Evolutionary conservation across 2,329 filamentous ascomycete genomes (phyloP).

Genomic region (Keithomyces neogunnii): DNA sequence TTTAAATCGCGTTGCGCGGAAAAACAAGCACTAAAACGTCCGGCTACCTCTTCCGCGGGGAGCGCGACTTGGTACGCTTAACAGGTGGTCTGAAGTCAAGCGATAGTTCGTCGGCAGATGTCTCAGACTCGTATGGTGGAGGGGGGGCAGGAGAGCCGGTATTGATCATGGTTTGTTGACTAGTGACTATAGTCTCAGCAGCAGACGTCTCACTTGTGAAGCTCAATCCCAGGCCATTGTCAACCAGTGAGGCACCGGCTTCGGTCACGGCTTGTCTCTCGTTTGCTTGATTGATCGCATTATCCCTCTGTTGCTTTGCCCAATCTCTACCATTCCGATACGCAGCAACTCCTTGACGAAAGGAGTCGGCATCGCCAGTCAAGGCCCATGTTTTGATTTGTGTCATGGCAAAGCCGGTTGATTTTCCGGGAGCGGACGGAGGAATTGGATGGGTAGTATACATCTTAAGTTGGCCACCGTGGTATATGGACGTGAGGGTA

Average conservation of each 20-base stretch:
- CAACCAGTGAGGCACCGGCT: too few species aligned
- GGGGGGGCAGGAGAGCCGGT: neutral
- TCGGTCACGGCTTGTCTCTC: neutral
- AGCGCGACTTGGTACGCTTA: neutral
- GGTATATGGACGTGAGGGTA: slow-evolving; percentile 26
- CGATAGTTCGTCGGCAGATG: slow-evolving; percentile 2
- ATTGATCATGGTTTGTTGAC: slow-evolving; percentile 9
- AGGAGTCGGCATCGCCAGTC: slow-evolving; percentile 19
- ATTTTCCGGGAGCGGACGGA: slow-evolving; percentile 7
- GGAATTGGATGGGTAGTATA: slow-evolving; percentile 21
- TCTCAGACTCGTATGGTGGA: neutral
- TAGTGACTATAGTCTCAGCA: neutral
- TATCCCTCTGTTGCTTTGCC: slow-evolving; percentile 27
- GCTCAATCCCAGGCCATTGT: neutral
- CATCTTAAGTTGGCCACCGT: slow-evolving; percentile 22
- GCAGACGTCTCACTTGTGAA: neutral
- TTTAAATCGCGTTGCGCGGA: too few species aligned
- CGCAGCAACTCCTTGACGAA: slow-evolving; percentile 25
- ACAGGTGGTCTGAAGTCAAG: neutral
- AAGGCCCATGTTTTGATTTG: slow-evolving; percentile 14
- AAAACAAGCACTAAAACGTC: too few species aligned
- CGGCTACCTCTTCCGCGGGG: neutral
- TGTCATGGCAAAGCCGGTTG: slow-evolving; percentile 15
- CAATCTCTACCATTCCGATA: slow-evolving; percentile 32
- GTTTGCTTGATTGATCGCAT: slow-evolving; percentile 18